phyloP scores from a whole-genome alignment of 148 eudicot species.

The Camellia granthamiana region DNA sequence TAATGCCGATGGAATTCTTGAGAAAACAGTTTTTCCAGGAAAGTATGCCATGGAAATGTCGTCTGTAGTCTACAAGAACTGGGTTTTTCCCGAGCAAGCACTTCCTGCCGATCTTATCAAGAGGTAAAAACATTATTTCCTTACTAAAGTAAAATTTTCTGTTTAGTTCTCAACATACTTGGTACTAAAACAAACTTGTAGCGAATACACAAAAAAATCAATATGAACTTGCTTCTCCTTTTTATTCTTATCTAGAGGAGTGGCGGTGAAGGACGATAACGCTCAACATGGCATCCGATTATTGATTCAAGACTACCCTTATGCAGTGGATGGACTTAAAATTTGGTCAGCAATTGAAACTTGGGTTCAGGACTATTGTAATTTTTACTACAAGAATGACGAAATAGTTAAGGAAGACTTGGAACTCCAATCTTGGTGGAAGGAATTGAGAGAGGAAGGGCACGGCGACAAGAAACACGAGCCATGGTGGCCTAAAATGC shows the following conservation, averaged over 20 bases:
- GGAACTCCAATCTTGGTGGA: slow-evolving; percentile 30
- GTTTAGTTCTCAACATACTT: background rate
- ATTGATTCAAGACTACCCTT: slow-evolving; percentile 30
- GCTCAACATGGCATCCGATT: slow-evolving; percentile 18
- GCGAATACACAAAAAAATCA: background rate
- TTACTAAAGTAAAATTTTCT: background rate
- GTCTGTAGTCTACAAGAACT: slow-evolving; percentile 40
- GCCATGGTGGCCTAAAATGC: slow-evolving; percentile 39
- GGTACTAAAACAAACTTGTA: background rate
- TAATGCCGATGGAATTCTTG: slow-evolving; percentile 64
- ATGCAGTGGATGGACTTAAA: slow-evolving; percentile 29
- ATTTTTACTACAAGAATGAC: slow-evolving; percentile 25
- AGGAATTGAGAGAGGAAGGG: slow-evolving; percentile 22
- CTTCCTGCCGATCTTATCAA: slow-evolving; percentile 68
- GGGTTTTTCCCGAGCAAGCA: slow-evolving; percentile 70
- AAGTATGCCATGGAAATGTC: slow-evolving; percentile 62
- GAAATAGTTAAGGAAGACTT: slow-evolving; percentile 11
- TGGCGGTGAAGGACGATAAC: slow-evolving; percentile 21
- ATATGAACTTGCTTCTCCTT: background rate
- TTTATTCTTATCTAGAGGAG: slow-evolving; percentile 21
- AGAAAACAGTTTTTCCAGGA: slow-evolving; percentile 49
- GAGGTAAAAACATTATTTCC: slow-evolving; percentile 32
- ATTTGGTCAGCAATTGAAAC: slow-evolving; percentile 31
- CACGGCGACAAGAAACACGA: slow-evolving; percentile 31
- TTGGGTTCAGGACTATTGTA: slow-evolving; percentile 25